Conservation (phyloP, 176 grass and related monocot genomes). For the Avena eriantha region DNA sequence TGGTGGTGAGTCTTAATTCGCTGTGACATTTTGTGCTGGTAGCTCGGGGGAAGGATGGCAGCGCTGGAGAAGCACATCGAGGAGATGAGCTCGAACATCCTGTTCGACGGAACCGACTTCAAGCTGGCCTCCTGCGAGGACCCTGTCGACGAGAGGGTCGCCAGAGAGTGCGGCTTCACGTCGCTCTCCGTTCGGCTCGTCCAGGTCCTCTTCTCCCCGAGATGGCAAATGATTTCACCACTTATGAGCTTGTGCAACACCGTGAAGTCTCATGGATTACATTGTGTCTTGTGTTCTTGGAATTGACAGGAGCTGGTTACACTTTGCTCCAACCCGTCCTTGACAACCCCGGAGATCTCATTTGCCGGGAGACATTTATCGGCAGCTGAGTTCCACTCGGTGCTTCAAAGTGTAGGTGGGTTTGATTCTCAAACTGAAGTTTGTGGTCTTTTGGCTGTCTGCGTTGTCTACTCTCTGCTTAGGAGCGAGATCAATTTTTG, state of each 20-base stretch:
- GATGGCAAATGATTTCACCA: not conserved
- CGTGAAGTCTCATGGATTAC: not conserved
- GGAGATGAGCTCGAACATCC: conserved; percentile 61
- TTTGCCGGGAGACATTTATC: conserved; percentile 71
- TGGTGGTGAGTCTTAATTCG: not conserved
- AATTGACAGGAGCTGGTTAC: conserved; percentile 86
- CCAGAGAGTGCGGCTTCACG: conserved; percentile 83
- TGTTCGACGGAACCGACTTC: conserved; percentile 87
- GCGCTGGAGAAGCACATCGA: conserved; percentile 82
- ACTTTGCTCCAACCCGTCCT: conserved; percentile 60
- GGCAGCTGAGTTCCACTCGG: conserved; percentile 72
- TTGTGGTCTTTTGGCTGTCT: not conserved
- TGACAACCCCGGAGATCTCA: conserved; percentile 54
- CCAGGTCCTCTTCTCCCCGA: conserved; percentile 49
- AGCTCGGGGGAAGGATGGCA: conserved; percentile 84
- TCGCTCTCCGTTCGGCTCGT: conserved; percentile 80
- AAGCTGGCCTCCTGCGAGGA: conserved; percentile 82
- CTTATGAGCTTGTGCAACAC: not conserved
- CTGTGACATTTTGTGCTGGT: conserved; percentile 15
- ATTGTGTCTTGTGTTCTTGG: conserved; percentile 14
- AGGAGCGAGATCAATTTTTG: not conserved
- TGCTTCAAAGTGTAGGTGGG: conserved; percentile 70
- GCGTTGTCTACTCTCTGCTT: not conserved
- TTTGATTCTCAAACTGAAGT: not conserved
- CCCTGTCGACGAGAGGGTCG: conserved; percentile 61